Base-by-base conservation (phyloP, 495 filamentous ascomycete genomes). In the Aspergillus diversus region DNA sequence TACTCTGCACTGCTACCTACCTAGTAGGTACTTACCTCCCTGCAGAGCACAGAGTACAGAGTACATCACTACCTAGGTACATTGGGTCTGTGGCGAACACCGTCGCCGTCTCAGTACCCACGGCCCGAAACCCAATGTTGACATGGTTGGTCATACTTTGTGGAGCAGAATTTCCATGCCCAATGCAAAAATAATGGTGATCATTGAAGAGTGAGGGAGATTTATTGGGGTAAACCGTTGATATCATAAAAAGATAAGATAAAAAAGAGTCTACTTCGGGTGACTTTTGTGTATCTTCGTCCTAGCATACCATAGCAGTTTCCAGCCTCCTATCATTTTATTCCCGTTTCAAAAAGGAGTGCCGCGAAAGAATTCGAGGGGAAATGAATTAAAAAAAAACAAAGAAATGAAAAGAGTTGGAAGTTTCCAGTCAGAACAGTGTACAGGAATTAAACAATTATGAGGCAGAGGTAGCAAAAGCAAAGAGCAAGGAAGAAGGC, bases 401-500 rank as follows among this genome's bases (percentile, higher is more conserved):
- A 35, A 54, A 31, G 6, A 34, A 62, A 55, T 16, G 39, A 57
- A 57, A 52, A 58, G 37, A 27, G 2, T 27, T 27, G 21, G 8
- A 15, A 35, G 35, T 21, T 21, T 50, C n/a, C 7, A 6, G 37
- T 33, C 33, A 59, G 31, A 37, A 48, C 32, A 63, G 46, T 21
- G 46, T 52, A 57, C 39, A 32, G 34, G 33, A 51, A 55, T 47
- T 39, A 35, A 61, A 62, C 9, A 13, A 34, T n/a, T 54, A 54
- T 33, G 34, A 32, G 51, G 27, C 33, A 27, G 51, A 13, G 13
- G 51, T 5, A 33, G 17, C 54, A 16, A 31, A 33, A 50, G 13
- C 57, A 61, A 56, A 46, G 3, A 60, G 35, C 53, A 56, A 55
- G 33, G 48, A 31, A 55, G 17, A 60, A 55, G 51, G 27, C 46